These are phyloP conservation scores for Claviceps cyperi DNA, from an alignment of 2,329 filamentous ascomycete genomes.

Conservation along the genomic window DNA sequence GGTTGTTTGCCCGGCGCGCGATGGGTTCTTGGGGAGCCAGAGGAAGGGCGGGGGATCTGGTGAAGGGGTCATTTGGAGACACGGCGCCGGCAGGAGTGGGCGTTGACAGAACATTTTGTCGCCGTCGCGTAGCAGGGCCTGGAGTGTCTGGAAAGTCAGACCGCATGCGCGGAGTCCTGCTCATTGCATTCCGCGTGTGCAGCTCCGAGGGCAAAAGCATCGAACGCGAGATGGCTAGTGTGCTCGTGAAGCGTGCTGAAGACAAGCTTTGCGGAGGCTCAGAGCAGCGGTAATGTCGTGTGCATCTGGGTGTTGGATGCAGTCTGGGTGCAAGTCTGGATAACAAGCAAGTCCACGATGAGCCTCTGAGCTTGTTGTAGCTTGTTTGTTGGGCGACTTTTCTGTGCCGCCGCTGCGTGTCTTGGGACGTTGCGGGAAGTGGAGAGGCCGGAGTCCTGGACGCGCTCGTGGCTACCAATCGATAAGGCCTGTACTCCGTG, in stretches of 20 bases:
- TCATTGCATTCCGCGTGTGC: constrained; percentile 53
- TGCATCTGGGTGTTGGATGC: not conserved
- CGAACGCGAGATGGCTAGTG: not conserved
- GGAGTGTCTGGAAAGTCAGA: constrained; percentile 72
- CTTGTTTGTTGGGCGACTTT: not conserved
- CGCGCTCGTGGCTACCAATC: not conserved
- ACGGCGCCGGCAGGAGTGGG: constrained; percentile 17
- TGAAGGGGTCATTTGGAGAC: constrained; percentile 16
- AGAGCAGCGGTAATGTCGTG: not conserved
- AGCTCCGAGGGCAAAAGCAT: constrained; percentile 5
- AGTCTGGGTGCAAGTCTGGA: not conserved
- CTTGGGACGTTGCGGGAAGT: not conserved
- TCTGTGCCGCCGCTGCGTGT: not conserved
- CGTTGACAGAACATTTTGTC: constrained; percentile 17
- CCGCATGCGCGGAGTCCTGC: constrained; percentile 66
- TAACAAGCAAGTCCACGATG: not conserved
- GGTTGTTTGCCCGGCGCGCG: constrained; percentile 13
- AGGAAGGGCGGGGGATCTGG: constrained; percentile 25
- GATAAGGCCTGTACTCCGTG: not conserved
- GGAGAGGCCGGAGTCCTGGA: not conserved
- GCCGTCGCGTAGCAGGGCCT: constrained; percentile 29
- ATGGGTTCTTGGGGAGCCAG: constrained; percentile 30
- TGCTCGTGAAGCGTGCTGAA: not conserved
- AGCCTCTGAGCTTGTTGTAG: not conserved
- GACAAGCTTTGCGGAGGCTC: not conserved